Evolutionary conservation across 805 yeast species (phyloP), one percentile per base, ranked within the genome.

Genomic region (Nakazawaea holstii): DNA sequence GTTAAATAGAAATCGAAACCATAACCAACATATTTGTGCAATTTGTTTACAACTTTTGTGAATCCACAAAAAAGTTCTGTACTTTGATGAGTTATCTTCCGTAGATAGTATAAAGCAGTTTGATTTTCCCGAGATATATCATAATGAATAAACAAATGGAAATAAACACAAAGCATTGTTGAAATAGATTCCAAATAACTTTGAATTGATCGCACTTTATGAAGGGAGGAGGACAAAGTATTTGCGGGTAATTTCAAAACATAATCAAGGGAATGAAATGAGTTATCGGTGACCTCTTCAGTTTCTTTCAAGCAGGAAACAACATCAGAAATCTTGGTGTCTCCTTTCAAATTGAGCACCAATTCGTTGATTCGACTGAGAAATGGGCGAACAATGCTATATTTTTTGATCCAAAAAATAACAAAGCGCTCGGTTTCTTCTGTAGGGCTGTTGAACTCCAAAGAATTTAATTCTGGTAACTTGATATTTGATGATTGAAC

Each of bases 401-500:
- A 60, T 4, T 48, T 53, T 14, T 54, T 53, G 24, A 63, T 59
- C 24, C 66, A 54, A 6, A 55, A 52, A 1, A 65, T 56, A 2
- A 68, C 62, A 43, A 61, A 59, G 20, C 57, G 60, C 48, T 75
- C 78, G 35, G 73, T 52, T 0, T 55, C 59, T n/a, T 53, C 49
- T 46, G 71, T 64, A 1, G 48, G 53, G 24, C 66, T 54, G 39
- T 65, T 67, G 8, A 37, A 37, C 4, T 48, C 53, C 7, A 62
- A 59, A n/a, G 60, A 56, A 11, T 31, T 31, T 37, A 64, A 55
- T 35, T 55, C 67, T 0, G 83, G 83, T 1, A 66, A 40, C 50
- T 63, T 61, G 0, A 80, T 73, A 54, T 76, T 80, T 53, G 60
- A 75, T 27, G 61, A 62, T 14, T 59, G 59, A 3, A 59, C 57